These are phyloP conservation scores for Scopulariopsis brevicaulis DNA, from an alignment of 2,329 filamentous ascomycete species.

Conservation along the genomic window DNA sequence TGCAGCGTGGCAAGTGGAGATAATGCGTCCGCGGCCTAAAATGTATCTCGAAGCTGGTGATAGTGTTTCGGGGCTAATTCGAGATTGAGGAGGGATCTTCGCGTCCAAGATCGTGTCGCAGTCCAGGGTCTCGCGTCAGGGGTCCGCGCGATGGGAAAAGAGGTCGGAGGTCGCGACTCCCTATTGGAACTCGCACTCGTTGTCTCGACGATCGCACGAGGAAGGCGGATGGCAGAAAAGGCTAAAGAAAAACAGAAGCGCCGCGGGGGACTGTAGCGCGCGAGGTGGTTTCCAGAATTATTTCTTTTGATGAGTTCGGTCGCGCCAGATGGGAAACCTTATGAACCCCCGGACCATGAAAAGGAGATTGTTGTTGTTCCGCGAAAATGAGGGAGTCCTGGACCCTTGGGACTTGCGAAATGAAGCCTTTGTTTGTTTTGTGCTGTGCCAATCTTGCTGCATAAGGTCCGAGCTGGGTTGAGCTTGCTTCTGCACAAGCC, in stretches of 20 bases:
- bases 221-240: neutral
- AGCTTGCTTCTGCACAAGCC: neutral
- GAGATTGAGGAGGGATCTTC: neutral
- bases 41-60: neutral
- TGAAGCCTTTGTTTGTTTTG: constrained; percentile 5
- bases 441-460: neutral
- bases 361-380: constrained; percentile 1
- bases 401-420: neutral
- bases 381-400: neutral
- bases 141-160: neutral
- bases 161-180: neutral
- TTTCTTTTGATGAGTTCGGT: neutral
- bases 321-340: neutral
- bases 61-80: neutral
- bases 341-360: neutral
- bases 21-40: neutral
- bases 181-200: neutral
- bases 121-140: neutral
- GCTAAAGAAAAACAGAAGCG: neutral
- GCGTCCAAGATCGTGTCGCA: neutral
- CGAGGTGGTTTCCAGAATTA: neutral
- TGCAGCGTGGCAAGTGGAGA: neutral
- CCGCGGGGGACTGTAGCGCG: too few relatives aligned
- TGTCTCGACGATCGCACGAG: neutral
- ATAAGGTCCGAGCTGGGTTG: too few relatives aligned